Evolutionary conservation across 2,329 filamentous ascomycete genomes (phyloP).

Genomic region (Pseudogymnoascus sp.): DNA sequence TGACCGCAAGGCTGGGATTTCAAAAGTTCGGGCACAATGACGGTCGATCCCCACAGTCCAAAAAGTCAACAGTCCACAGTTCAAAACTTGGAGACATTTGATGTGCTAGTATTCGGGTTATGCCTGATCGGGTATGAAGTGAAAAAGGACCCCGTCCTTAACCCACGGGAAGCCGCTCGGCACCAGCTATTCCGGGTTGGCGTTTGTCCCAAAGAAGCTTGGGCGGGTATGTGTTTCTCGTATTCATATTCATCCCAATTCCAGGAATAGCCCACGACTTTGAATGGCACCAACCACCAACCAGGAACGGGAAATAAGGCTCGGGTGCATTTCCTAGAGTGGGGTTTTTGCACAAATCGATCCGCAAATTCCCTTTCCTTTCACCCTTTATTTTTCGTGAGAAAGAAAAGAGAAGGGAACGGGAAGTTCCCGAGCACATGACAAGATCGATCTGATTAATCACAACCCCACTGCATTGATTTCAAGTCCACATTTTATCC

Average conservation of each 20-base stretch:
- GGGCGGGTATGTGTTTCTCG: neutral
- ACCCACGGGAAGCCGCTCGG: neutral
- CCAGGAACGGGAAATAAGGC: neutral
- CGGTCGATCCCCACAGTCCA: conserved; percentile 13
- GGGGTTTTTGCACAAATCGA: neutral
- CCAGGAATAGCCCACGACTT: neutral
- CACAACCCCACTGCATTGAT: neutral
- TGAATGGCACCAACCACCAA: neutral
- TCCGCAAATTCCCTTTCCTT: neutral
- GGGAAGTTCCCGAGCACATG: neutral
- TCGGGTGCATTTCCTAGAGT: neutral
- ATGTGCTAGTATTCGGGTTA: neutral
- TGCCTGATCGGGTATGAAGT: neutral
- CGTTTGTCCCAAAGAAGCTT: neutral
- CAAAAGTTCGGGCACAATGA: conserved; percentile 13
- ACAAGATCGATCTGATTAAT: neutral
- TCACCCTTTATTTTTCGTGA: neutral
- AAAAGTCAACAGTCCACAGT: neutral
- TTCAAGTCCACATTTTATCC: neutral
- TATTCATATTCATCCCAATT: neutral
- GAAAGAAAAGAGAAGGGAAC: neutral
- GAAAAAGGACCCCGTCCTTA: neutral
- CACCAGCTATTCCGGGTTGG: neutral
- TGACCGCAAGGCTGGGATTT: neutral
- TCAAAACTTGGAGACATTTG: neutral